phyloP scores from a whole-genome alignment of 2,329 filamentous ascomycete genomes.

The Penicillium palitans region DNA sequence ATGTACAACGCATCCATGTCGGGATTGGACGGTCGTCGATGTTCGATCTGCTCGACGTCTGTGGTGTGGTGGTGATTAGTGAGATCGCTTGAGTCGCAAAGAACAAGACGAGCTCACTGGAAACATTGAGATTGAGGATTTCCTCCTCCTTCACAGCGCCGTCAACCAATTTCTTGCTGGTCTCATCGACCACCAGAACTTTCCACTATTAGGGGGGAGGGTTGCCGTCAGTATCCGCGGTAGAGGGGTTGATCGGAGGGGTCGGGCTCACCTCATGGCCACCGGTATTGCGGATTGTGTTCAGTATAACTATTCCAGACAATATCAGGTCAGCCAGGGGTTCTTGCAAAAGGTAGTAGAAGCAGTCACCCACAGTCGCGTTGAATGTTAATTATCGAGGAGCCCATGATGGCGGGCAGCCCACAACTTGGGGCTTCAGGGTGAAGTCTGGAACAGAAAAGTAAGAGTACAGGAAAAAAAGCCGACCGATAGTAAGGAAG shows the following conservation, averaged over 20 bases:
- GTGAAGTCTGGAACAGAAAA: background rate
- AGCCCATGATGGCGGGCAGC: conserved; percentile 63
- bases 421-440: conserved; percentile 27
- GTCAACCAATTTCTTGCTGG: conserved; percentile 80
- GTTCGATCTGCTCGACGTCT: conserved; percentile 92
- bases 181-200: conserved; percentile 85
- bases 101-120: conserved; percentile 63
- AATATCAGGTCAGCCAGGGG: conserved; percentile 14
- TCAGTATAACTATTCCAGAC: conserved; percentile 63
- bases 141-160: conserved; percentile 94
- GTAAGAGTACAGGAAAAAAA: background rate
- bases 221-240: conserved; percentile 31
- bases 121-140: conserved; percentile 93
- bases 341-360: conserved; percentile 1
- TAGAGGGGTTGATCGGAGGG: conserved; percentile 26
- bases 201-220: conserved; percentile 71
- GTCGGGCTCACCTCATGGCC: conserved; percentile 68
- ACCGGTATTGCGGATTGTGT: conserved; percentile 74
- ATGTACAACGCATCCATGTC: conserved; percentile 96
- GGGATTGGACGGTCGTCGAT: conserved; percentile 75
- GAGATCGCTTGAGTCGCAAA: background rate
- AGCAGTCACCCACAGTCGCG: conserved; percentile 61
- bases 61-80: conserved; percentile 16
- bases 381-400: conserved; percentile 83
- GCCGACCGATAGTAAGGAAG: background rate